phyloP scores from a whole-genome alignment of 2,329 filamentous ascomycete genomes.

The Nigrospora oryzae region DNA sequence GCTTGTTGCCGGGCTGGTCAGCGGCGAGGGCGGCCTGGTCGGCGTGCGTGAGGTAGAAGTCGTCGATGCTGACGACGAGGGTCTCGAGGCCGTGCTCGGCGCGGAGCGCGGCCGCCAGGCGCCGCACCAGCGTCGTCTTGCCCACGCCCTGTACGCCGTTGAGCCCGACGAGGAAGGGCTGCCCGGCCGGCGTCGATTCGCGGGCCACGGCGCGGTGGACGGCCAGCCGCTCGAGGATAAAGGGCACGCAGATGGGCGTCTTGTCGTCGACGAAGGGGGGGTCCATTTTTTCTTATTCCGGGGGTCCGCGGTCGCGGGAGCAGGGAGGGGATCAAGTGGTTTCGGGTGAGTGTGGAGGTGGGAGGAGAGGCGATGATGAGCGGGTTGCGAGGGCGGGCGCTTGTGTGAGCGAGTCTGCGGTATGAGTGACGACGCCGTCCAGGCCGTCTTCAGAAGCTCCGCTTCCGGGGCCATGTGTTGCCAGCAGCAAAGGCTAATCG shows the following conservation, averaged over 20 bases:
- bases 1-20: constrained; percentile 59
- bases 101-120: constrained; percentile 54
- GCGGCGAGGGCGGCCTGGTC: constrained; percentile 59
- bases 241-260: constrained; percentile 67
- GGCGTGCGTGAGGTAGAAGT: constrained; percentile 73
- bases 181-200: constrained; percentile 16
- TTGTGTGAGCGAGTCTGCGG: no score
- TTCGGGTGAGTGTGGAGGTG: no score
- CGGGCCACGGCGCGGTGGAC: constrained; percentile 23
- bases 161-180: constrained; percentile 77
- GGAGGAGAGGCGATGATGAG: no score
- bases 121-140: constrained; percentile 77
- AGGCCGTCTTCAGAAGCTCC: no score
- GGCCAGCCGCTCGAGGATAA: constrained; percentile 56
- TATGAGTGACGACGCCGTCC: no score
- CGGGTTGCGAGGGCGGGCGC: no score
- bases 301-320: no score
- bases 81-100: constrained; percentile 48
- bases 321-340: no score
- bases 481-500: no score
- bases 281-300: no score
- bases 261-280: constrained; percentile 62
- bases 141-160: constrained; percentile 89
- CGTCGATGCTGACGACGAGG: constrained; percentile 75
- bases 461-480: no score